Base-by-base conservation (phyloP, 805 yeast genomes). In the Groenewaldozyma salmanticensis region DNA sequence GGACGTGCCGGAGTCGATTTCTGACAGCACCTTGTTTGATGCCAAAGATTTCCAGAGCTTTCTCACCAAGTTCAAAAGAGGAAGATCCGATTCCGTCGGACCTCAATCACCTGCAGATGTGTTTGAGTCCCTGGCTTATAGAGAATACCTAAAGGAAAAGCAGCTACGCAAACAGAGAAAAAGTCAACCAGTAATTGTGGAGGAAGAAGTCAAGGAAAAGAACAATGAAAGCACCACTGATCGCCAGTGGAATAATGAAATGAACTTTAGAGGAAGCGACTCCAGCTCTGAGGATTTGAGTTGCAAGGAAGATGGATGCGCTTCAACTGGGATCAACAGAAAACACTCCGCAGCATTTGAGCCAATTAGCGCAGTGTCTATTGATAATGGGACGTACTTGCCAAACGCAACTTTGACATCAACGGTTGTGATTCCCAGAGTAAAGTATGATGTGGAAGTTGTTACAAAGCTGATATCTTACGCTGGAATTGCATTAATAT, bases 381-480 rank as follows among this genome's bases (percentile, higher is more conserved):
- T 13, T 19, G 4, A 15, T 13, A 37, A 11, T 3, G 27, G 11
- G 11, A 36, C 24, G 4, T 6, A 22, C n/a, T 21, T n/a, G 3
- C 32, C 34, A 11, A 15, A 27, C 7, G 38, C 19, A 16, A 22
- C 31, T 7, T 38, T 32, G 17, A 33, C 17, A 9, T 43, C 53
- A 5, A 47, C 49, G 4, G 52, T 61, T 22, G 49, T 46, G 22
- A 49, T 44, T 9, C 66, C 65, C 2, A 57, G 68, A 16, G 55
- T 53, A 2, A 69, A 88, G 37, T 79, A 80, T 50, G 87, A 78
- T 42, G 78, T 81, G 22, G 90, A 81, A 46, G 81, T 85, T 2
- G 61, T 84, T 24, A 87, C 92, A 6, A 70, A 94, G 52, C 64
- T 83, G 46, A 61, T 81, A 15, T 82, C 87, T 1, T 90, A 90